Evolutionary conservation across 2,329 filamentous ascomycete species (phyloP).

Genomic region (Gyromitra esculenta): DNA sequence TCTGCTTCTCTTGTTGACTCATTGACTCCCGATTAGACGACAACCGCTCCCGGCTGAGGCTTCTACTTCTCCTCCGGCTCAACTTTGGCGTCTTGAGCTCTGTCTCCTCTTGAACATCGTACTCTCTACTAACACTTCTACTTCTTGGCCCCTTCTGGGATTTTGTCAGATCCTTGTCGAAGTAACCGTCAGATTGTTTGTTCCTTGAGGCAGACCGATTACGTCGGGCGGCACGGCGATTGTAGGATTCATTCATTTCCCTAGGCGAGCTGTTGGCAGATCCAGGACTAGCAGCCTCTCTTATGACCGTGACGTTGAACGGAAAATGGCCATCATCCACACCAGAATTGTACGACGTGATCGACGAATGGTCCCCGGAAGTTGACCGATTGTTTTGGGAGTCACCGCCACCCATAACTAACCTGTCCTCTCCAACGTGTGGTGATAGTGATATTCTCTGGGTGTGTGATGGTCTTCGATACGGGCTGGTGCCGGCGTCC

Average conservation of each 20-base stretch:
- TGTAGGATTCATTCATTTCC: conserved; percentile 47
- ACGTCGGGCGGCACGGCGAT: conserved; percentile 49
- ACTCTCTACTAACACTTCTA: conserved; percentile 63
- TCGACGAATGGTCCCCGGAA: conserved; percentile 85
- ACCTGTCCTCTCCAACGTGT: conserved; percentile 55
- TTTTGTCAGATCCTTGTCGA: conserved; percentile 62
- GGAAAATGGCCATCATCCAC: conserved; percentile 82
- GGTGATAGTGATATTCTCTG: conserved; percentile 57
- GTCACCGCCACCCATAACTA: conserved; percentile 60
- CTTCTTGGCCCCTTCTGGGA: conserved; percentile 64
- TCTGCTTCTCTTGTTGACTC: conserved; percentile 51
- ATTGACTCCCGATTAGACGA: conserved; percentile 48
- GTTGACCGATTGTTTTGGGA: conserved; percentile 72
- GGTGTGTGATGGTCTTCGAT: conserved; percentile 56
- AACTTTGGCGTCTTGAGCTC: conserved; percentile 53
- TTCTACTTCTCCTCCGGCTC: conserved; percentile 56
- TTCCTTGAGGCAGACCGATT: conserved; percentile 49
- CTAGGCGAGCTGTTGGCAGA: conserved; percentile 43
- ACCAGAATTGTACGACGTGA: conserved; percentile 79
- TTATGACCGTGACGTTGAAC: conserved; percentile 84
- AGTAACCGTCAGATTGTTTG: conserved; percentile 58
- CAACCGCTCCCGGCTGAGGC: conserved; percentile 54
- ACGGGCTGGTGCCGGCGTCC: conserved; percentile 52
- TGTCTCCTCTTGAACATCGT: conserved; percentile 55
- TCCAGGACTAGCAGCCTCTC: conserved; percentile 50